Evolutionary conservation across 441 rosid species (phyloP), one percentile per base, ranked within the genome.

Genomic region (Lepidium campestre): DNA sequence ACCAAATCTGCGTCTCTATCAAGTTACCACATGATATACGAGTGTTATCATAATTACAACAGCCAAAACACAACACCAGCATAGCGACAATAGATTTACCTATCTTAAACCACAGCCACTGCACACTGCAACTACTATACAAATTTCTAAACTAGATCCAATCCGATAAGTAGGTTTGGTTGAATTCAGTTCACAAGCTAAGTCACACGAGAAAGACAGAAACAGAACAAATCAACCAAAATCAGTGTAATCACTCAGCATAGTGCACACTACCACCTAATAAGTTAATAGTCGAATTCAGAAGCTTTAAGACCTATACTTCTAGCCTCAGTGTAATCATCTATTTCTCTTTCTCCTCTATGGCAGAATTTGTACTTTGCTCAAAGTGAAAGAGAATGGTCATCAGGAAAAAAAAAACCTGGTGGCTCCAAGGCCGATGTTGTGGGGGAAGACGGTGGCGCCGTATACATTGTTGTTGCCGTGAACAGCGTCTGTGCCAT

Each of bases 401-500:
- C 6, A 46, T 22, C 20, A 25, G 1, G 5, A 4, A 52, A 62
- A 17, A 6, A 52, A 60, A 17, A 58, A 90, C 98, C 96, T 83
- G 44, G 96, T 82, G 35, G 96, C 91, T 62, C 99, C 99, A 46
- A 93, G 95, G 57, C 82, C 82, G 36, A 93, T 62, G 66, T 93
- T 91, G 71, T 91, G 98, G 63, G 91, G 95, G 71, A 89, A 93
- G 29, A 93, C 73, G 7, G 98, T 93, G 72, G 95, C 84, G 41
- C 92, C 97, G 71, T 89, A 93, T 62, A 91, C 82, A 68, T 70
- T 80, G 74, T 79, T 83, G 66, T 93, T 87, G 39, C 96, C 98
- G 67, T 93, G 97, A 67, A 93, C 96, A 18, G 96, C 98, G 83
- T 93, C 98, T 29, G 78, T 83, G 66, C 96, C 97, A 61, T 93